Percentiles rank a stretch among this genome's conserved stretches.
phyloP scores from a whole-genome alignment of 148 eudicot species.

The Linanthus parryae region DNA sequence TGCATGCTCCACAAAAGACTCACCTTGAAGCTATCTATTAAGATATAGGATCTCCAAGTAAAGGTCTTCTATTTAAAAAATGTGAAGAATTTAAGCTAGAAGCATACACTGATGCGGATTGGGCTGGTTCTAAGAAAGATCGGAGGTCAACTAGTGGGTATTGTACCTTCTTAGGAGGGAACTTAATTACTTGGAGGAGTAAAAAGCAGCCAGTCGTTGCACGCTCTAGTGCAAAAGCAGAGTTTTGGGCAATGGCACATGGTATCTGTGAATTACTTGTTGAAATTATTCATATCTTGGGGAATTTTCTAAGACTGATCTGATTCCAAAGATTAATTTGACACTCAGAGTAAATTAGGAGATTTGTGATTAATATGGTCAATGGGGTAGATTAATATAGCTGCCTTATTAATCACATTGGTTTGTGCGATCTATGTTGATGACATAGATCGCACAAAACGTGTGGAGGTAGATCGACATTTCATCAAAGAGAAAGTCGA shows the following conservation, averaged over 20 bases:
- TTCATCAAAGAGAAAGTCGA: no score
- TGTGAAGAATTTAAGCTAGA: background rate
- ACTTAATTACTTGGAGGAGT: background rate
- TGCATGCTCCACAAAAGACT: background rate
- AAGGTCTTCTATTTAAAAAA: background rate
- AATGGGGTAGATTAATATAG: no score
- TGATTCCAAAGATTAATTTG: no score
- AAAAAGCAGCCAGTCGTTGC: background rate
- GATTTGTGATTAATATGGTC: no score
- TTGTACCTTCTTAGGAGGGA: background rate
- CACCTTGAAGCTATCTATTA: background rate
- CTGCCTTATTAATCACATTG: no score
- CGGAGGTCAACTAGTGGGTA: background rate
- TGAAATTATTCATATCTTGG: no score
- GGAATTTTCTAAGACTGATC: no score
- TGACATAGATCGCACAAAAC: no score
- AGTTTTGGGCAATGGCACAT: background rate
- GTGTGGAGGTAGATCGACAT: no score
- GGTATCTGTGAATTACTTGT: no score
- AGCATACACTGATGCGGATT: constrained; percentile 1
- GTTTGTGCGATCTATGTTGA: no score
- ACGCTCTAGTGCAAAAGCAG: background rate
- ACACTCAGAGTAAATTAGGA: no score
- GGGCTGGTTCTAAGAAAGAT: background rate
- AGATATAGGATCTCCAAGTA: background rate